Evolutionary conservation across 129 eudicot species (phyloP).

Genomic region (Flaveria bidentis): DNA sequence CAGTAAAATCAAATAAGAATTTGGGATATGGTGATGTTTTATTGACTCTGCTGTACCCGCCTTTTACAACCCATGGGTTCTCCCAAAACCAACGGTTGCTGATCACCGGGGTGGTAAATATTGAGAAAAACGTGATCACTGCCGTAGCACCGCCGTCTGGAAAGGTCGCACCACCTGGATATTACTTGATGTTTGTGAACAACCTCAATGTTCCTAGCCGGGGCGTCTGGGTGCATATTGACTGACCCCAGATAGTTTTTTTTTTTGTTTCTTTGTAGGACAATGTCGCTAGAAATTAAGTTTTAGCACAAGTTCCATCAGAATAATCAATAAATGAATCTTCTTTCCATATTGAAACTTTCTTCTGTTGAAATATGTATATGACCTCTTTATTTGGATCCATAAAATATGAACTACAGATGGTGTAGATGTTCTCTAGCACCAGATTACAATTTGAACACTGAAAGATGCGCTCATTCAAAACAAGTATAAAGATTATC

Average conservation of each 20-base stretch:
- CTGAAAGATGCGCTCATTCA: background rate
- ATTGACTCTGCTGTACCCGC: slow-evolving; percentile 57
- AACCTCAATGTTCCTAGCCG: slow-evolving; percentile 57
- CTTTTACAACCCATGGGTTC: slow-evolving; percentile 77
- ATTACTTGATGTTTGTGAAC: slow-evolving; percentile 59
- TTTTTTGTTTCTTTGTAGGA: background rate
- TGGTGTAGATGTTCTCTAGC: background rate
- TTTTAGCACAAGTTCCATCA: slow-evolving; percentile 20
- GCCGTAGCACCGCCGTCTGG: slow-evolving; percentile 34
- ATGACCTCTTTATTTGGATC: background rate
- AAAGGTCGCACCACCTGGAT: slow-evolving; percentile 59
- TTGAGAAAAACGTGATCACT: slow-evolving; percentile 7
- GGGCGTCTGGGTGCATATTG: slow-evolving; percentile 70
- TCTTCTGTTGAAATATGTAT: background rate
- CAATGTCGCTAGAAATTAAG: background rate
- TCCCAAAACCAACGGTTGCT: slow-evolving; percentile 65
- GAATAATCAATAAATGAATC: slow-evolving; percentile 15
- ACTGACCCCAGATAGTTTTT: slow-evolving; percentile 11
- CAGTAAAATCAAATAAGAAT: background rate
- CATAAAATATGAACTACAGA: background rate
- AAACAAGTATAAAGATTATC: background rate
- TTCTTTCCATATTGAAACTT: background rate
- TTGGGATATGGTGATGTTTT: slow-evolving; percentile 28
- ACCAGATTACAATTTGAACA: background rate
- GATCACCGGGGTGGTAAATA: background rate